Evolutionary conservation across 2,329 filamentous ascomycete species (phyloP).

Genomic region (Exophiala xenobiotica): DNA sequence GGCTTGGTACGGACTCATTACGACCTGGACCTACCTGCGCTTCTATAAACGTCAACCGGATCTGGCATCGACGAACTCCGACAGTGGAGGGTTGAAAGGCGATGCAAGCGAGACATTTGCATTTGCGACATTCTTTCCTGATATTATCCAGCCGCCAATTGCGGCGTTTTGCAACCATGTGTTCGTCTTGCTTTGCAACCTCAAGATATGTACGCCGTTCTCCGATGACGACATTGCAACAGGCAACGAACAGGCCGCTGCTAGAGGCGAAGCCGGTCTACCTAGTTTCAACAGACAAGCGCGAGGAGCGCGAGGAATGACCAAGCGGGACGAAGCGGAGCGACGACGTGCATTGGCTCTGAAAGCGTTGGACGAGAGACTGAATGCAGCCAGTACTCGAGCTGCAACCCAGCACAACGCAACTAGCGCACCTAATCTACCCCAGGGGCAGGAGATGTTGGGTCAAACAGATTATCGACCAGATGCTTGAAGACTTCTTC

Average conservation of each 20-base stretch:
- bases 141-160: conserved; percentile 74
- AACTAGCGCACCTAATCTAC: conserved; percentile 32
- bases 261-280: conserved; percentile 60
- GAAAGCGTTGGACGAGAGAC: conserved; percentile 84
- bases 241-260: conserved; percentile 68
- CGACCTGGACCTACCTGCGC: conserved; percentile 91
- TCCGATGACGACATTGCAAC: conserved; percentile 75
- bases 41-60: conserved; percentile 77
- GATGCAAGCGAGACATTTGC: conserved; percentile 96
- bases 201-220: conserved; percentile 82
- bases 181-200: conserved; percentile 70
- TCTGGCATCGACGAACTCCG: conserved; percentile 54
- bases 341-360: conserved; percentile 82
- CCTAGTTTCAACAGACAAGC: conserved; percentile 58
- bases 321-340: conserved; percentile 87
- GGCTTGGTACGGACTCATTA: conserved; percentile 76
- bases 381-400: conserved; percentile 74
- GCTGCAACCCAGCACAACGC: conserved; percentile 40
- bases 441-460: conserved; percentile 31
- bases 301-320: conserved; percentile 48
- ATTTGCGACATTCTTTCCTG: conserved; percentile 93
- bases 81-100: conserved; percentile 65
- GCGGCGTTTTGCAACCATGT: conserved; percentile 70
- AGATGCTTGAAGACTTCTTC: no score
- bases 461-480: conserved; percentile 46